These are phyloP conservation scores for Ananas comosus DNA, from an alignment of 176 grass and related monocot species.

Conservation along the genomic window DNA sequence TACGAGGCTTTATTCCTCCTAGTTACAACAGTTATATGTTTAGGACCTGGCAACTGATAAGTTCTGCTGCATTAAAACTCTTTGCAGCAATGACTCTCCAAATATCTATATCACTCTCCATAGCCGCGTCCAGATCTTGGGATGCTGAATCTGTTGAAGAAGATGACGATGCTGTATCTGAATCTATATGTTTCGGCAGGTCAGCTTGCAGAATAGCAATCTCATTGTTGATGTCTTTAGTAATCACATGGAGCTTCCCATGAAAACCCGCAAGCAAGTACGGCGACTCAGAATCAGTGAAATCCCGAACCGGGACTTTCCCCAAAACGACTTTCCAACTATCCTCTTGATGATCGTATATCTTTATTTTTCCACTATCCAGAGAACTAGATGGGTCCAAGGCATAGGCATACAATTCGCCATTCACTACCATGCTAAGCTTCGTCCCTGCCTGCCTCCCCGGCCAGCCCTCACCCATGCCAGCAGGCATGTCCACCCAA, in stretches of 20 bases:
- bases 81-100: conserved; percentile 53
- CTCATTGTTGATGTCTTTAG: conserved; percentile 34
- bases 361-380: conserved; percentile 51
- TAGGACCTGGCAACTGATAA: conserved; percentile 64
- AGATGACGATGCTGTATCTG: background rate
- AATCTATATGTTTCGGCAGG: conserved; percentile 7
- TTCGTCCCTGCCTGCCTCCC: conserved; percentile 62
- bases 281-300: conserved; percentile 28
- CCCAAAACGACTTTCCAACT: conserved; percentile 46
- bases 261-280: conserved; percentile 53
- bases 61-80: conserved; percentile 43
- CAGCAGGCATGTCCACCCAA: conserved; percentile 67
- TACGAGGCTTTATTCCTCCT: background rate
- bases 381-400: conserved; percentile 59
- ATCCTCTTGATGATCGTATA: conserved; percentile 62
- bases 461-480: conserved; percentile 76
- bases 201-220: conserved; percentile 38
- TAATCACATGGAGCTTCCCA: conserved; percentile 65
- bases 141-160: conserved; percentile 10
- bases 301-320: conserved; percentile 44
- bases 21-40: conserved; percentile 28
- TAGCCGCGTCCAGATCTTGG: conserved; percentile 16
- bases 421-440: conserved; percentile 46
- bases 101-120: conserved; percentile 25
- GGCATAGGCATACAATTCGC: conserved; percentile 59